These are phyloP conservation scores for Lactarius trivialis DNA, from an alignment of 768 basidiomycete species.

Conservation along the genomic window DNA sequence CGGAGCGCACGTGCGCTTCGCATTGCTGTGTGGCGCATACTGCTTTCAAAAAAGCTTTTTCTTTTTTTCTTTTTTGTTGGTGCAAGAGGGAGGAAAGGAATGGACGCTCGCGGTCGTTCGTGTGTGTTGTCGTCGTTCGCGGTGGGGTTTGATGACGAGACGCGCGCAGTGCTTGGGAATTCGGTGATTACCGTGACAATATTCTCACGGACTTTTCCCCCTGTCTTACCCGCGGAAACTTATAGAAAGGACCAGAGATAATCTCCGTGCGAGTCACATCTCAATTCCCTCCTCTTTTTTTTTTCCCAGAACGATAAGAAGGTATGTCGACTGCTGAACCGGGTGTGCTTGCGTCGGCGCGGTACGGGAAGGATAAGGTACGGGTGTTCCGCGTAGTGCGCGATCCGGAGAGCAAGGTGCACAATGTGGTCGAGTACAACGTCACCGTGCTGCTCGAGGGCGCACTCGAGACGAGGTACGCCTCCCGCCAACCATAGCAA, in stretches of 20 bases:
- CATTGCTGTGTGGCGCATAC: not conserved
- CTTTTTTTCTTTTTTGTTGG: not conserved
- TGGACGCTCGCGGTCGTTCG: not conserved
- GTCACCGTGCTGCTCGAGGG: conserved; percentile 80
- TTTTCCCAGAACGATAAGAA: not conserved
- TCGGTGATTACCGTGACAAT: not conserved
- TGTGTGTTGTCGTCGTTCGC: not conserved
- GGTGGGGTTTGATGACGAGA: not conserved
- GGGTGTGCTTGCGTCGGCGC: conserved; percentile 40
- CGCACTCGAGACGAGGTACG: conserved; percentile 65
- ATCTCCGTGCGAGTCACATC: not conserved
- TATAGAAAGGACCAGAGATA: not conserved
- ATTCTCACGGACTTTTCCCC: not conserved
- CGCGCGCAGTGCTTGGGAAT: not conserved
- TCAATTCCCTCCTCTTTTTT: not conserved
- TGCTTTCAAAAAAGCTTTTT: not conserved
- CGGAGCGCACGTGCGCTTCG: conserved; percentile 4
- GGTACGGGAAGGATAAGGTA: conserved; percentile 86
- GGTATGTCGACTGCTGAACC: not conserved
- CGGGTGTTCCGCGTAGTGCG: conserved; percentile 83
- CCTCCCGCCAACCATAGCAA: not conserved
- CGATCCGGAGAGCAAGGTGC: conserved; percentile 42
- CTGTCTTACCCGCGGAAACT: not conserved
- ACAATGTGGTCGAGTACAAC: conserved; percentile 80
- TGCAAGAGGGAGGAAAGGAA: not conserved